Percentiles rank a stretch among this genome's conserved stretches.
Conservation (phyloP, 306 rosid genomes). For the Rosa rugosa region DNA sequence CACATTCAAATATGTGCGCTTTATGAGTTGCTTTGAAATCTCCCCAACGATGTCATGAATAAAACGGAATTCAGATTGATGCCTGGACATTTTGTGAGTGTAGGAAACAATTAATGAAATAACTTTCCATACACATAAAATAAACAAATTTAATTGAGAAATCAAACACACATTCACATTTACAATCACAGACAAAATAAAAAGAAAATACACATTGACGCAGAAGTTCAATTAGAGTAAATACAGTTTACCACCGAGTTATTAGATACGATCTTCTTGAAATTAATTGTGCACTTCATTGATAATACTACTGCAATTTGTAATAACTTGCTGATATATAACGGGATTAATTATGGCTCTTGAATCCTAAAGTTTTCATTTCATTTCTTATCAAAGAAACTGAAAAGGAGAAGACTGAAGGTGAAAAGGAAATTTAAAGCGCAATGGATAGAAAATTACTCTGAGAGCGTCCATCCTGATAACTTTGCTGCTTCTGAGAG, state of each 20-base stretch:
- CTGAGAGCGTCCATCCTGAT: background rate
- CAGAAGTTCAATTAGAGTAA: no score
- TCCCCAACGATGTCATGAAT: background rate
- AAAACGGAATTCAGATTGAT: background rate
- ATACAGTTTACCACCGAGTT: no score
- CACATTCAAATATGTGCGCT: background rate
- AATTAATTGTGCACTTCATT: no score
- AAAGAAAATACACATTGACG: no score
- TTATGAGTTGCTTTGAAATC: background rate
- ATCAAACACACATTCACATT: no score
- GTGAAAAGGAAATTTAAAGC: background rate
- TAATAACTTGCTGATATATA: no score
- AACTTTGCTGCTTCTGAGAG: background rate
- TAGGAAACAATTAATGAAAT: no score
- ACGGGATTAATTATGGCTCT: no score
- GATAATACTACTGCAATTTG: no score
- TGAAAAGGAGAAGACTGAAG: no score
- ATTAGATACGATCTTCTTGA: no score
- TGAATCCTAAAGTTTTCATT: slow-evolving; percentile 29
- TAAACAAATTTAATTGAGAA: background rate
- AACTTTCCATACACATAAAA: no score
- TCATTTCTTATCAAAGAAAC: slow-evolving; percentile 52
- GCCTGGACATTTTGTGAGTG: background rate
- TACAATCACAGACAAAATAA: background rate
- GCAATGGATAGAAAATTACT: background rate